Conservation (phyloP, 225 moss, liverwort and hornwort genomes). For the Rhytidiadelphus loreus region DNA sequence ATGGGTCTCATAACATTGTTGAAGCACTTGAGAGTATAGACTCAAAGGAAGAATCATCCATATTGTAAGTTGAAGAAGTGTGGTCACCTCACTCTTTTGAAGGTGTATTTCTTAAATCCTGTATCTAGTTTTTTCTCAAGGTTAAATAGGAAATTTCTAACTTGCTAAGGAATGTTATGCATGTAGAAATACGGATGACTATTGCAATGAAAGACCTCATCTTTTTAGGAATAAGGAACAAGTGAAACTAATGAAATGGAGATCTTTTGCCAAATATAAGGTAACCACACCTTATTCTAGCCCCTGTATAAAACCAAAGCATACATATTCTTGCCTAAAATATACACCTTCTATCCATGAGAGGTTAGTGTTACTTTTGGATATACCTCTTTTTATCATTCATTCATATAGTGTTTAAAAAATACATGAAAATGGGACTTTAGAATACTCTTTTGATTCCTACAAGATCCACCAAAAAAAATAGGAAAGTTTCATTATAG, state of each 20-base stretch:
- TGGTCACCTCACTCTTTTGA: background rate
- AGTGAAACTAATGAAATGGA: fast-evolving
- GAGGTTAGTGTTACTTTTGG: fast-evolving
- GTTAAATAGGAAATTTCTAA: background rate
- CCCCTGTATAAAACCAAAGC: background rate
- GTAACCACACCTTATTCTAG: fast-evolving
- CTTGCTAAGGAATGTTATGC: background rate
- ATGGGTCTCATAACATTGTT: background rate
- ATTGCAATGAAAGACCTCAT: too few species aligned
- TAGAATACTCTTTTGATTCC: background rate
- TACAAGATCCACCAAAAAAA: background rate
- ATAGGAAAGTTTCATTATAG: too few species aligned
- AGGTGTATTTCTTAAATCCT: fast-evolving
- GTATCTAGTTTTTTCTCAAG: fast-evolving
- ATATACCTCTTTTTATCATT: fast-evolving
- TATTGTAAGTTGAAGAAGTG: too few species aligned
- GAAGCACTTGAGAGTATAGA: background rate
- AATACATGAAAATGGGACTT: fast-evolving
- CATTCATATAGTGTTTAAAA: background rate
- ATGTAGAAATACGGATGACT: fast-evolving
- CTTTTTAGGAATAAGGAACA: fast-evolving
- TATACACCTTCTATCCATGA: background rate
- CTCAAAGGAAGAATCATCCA: background rate
- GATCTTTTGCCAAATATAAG: background rate
- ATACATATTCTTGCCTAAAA: background rate